These are phyloP conservation scores for Pholiota conissans DNA, from an alignment of 768 basidiomycete genomes.

Conservation along the genomic window DNA sequence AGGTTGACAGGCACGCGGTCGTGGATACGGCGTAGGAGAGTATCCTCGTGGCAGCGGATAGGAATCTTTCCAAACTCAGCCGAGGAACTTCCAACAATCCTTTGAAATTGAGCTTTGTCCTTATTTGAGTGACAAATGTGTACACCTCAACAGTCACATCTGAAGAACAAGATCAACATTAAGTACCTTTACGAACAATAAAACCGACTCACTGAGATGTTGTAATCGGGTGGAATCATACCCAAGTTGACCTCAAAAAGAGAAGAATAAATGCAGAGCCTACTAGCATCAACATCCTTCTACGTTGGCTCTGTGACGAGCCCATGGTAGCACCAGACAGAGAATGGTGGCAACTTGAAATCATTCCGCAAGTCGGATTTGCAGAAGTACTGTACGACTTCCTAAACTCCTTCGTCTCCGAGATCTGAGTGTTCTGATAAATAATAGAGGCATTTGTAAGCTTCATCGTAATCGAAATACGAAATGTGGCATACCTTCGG, in stretches of 20 bases:
- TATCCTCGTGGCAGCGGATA: slow-evolving; percentile 91
- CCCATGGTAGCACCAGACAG: slow-evolving; percentile 28
- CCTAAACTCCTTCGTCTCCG: slow-evolving; percentile 44
- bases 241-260: slow-evolving; percentile 88
- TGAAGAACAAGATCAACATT: slow-evolving; percentile 29
- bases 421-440: slow-evolving; percentile 41
- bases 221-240: slow-evolving; percentile 98
- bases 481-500: slow-evolving; percentile 30
- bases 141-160: slow-evolving; percentile 98
- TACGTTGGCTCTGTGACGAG: slow-evolving; percentile 44
- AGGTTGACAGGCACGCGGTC: slow-evolving; percentile 97
- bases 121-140: slow-evolving; percentile 90
- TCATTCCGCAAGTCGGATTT: slow-evolving; percentile 13
- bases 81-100: slow-evolving; percentile 96
- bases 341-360: slow-evolving; percentile 14
- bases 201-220: slow-evolving; percentile 72
- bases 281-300: slow-evolving; percentile 82
- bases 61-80: slow-evolving; percentile 95
- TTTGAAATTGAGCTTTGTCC: slow-evolving; percentile 96
- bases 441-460: background rate
- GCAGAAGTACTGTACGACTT: slow-evolving; percentile 29
- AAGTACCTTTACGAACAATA: background rate
- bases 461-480: background rate
- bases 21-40: slow-evolving; percentile 84
- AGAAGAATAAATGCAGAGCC: slow-evolving; percentile 2